These are phyloP conservation scores for Cornus suecica DNA, from an alignment of 148 eudicot species.

Conservation along the genomic window DNA sequence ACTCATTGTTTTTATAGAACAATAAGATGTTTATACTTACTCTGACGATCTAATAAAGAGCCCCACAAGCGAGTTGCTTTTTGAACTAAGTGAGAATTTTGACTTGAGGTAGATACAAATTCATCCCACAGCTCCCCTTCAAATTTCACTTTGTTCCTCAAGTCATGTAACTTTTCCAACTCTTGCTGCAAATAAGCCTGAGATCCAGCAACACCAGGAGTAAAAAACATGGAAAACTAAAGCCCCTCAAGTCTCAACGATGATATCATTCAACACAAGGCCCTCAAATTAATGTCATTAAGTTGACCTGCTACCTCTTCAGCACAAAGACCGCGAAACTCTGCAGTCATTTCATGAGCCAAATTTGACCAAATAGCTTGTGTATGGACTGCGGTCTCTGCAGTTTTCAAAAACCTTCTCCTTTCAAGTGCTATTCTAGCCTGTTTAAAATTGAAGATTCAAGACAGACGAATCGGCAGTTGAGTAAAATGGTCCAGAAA, in stretches of 20 bases:
- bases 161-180: conserved; percentile 87
- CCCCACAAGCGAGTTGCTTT: conserved; percentile 97
- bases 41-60: conserved; percentile 83
- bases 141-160: conserved; percentile 94
- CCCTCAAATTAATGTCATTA: conserved; percentile 8
- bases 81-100: conserved; percentile 96
- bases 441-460: conserved; percentile 28
- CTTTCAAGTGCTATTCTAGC: conserved; percentile 98
- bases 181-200: conserved; percentile 99
- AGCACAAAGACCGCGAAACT: conserved; percentile 97
- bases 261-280: neutral
- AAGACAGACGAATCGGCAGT: neutral
- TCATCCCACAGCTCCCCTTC: conserved; percentile 99
- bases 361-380: conserved; percentile 97
- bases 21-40: conserved; percentile 40
- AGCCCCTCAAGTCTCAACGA: neutral
- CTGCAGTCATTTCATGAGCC: conserved; percentile 99
- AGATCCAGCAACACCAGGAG: conserved; percentile 17
- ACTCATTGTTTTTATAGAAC: no score
- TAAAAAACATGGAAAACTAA: neutral
- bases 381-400: conserved; percentile 90
- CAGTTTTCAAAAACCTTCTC: conserved; percentile 79
- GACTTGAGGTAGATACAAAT: conserved; percentile 90
- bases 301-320: conserved; percentile 66
- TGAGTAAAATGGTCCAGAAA: neutral